These are phyloP conservation scores for Areca catechu DNA, from an alignment of 176 grass and related monocot species.

Conservation along the genomic window DNA sequence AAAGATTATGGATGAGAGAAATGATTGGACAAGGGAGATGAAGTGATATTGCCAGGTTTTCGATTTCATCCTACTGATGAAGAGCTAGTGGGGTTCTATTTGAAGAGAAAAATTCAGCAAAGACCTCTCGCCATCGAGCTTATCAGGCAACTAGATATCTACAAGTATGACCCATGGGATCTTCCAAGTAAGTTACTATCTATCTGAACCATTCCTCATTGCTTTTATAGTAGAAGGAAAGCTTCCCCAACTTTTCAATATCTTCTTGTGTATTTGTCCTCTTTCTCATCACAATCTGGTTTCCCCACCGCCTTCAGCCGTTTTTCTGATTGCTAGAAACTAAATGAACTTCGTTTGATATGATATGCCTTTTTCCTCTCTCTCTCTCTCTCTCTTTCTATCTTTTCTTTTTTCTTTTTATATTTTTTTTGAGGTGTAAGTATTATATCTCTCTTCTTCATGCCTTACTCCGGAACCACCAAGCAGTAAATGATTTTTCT, in stretches of 20 bases:
- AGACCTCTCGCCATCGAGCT: slow-evolving; percentile 49
- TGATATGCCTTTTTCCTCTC: too few species aligned
- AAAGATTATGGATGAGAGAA: slow-evolving; percentile 30
- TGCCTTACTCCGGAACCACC: too few species aligned
- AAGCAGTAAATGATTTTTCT: too few species aligned
- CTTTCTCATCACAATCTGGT: too few species aligned
- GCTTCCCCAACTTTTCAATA: background rate
- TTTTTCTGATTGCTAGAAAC: background rate
- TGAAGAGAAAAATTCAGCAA: slow-evolving; percentile 56
- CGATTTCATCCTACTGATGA: slow-evolving; percentile 70
- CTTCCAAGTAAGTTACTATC: slow-evolving; percentile 46
- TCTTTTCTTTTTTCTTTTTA: too few species aligned
- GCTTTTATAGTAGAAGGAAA: slow-evolving; percentile 2
- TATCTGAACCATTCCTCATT: slow-evolving; percentile 9
- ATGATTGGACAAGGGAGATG: slow-evolving; percentile 42
- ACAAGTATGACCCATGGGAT: slow-evolving; percentile 73
- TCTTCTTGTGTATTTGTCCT: too few species aligned
- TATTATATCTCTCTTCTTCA: too few species aligned
- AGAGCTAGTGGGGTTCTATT: slow-evolving; percentile 50
- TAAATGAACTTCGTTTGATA: too few species aligned
- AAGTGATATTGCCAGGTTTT: slow-evolving; percentile 52
- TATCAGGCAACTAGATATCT: slow-evolving; percentile 54
- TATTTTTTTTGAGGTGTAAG: too few species aligned
- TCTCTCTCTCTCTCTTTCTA: too few species aligned
- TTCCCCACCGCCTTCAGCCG: background rate